Base-by-base conservation (phyloP, 306 rosid species). In the Cucurbita pepo region DNA sequence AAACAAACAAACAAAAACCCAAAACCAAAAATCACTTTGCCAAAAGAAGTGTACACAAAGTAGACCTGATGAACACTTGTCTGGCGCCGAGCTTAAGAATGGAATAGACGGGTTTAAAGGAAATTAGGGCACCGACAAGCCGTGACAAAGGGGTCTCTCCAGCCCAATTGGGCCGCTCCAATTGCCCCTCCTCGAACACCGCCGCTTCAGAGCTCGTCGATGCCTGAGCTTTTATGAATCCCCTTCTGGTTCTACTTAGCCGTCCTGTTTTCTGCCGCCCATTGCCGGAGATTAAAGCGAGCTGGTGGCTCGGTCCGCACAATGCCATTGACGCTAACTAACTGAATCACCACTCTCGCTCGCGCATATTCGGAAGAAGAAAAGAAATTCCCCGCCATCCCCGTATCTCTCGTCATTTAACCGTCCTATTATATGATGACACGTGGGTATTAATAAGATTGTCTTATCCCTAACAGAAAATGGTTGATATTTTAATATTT, bases 21-120 rank as follows among this genome's bases (percentile, higher is more conserved):
- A 38, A 56, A 55, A 2, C 60, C 21, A 59, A 77, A 34, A 34
- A 34, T 14, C 44, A 8, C 5, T 19, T 22, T 10, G 47, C 65
- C 65, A 37, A 37, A 4, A 14, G 6, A 0, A 0, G 21, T 3
- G 16, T 3, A 61, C 16, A 61, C 12, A 19, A 7, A 22, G 72
- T n/a, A 44, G 58, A 88, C 93, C 90, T 85, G 76, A 88, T 83
- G 1, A 88, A 40, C 63, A 81, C 90, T 12, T 76, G 84, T 76
- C 93, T 83, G 41, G 93, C 90, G 9, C 84, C 90, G 64, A 82
- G 84, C 77, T 85, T 85, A 72, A 88, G 93, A 66, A 88, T 4
- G 69, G 87, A 88, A 77, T 77, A 85, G n/a, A 85, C 21, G 10
- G 93, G 93, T 76, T 85, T 85, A 82, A 85, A 82, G 56, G 88